phyloP scores from a whole-genome alignment of 257 asterid species.

The Knoxia roxburghii region DNA sequence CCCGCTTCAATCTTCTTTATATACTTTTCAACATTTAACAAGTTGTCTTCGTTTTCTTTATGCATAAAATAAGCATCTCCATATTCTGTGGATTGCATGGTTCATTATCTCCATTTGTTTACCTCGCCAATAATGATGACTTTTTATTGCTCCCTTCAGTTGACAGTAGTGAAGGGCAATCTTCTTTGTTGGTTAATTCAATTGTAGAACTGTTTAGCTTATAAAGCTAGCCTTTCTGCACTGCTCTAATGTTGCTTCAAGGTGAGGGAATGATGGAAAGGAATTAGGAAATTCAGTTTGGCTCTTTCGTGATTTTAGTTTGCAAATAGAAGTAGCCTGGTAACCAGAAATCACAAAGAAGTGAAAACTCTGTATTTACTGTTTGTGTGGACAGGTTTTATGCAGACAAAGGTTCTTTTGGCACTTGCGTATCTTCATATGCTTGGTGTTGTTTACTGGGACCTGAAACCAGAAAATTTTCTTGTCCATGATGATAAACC shows the following conservation, averaged over 20 bases:
- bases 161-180: not conserved
- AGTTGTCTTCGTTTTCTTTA: not conserved
- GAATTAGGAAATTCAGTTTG: not conserved
- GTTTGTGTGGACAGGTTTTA: constrained; percentile 55
- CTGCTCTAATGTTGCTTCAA: not conserved
- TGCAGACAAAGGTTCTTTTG: constrained; percentile 75
- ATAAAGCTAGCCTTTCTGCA: not conserved
- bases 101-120: not conserved
- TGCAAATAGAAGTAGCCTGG: not conserved
- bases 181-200: not conserved
- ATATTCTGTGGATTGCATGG: not conserved
- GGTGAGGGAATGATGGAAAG: not conserved
- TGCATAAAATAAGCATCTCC: not conserved
- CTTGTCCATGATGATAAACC: constrained; percentile 79
- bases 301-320: not conserved
- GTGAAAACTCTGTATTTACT: not conserved
- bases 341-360: not conserved
- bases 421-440: constrained; percentile 84
- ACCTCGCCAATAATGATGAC: not conserved
- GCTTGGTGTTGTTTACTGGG: constrained; percentile 82
- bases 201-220: not conserved
- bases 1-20: not conserved
- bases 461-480: constrained; percentile 76
- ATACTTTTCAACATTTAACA: not conserved
- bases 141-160: not conserved